Base-by-base conservation (phyloP, 345 rosid species). In the Raphanus raphanistrum region DNA sequence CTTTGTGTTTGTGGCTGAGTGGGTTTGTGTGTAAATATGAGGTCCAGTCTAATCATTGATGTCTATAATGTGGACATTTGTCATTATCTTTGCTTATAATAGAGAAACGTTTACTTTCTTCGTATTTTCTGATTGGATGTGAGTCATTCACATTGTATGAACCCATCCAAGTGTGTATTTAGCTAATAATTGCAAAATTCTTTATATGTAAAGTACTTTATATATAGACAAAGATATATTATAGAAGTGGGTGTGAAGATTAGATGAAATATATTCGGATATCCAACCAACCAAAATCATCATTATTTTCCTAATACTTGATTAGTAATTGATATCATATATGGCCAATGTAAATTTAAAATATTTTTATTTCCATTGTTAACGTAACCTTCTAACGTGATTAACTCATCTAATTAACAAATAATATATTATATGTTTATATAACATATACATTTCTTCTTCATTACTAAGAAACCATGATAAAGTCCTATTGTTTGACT, bases 231-330 rank as follows among this genome's bases (percentile, higher is more conserved):
- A 48, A 13, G 55, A 13, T 48, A 48, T 48, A 45, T 45, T 48
- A 13, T 5, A 6, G 57, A 50, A 50, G 9, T 50, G 57, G 57
- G 0, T 52, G 58, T 52, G 10, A 16, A 52, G 58, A 5, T 52
- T 52, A 15, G 25, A 52, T 52, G 65, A 70, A 16, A 28, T 69
- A 4, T 76, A 68, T 54, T 63, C 0, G 48, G 45, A 52, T 48
- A 38, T 70, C 80, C 71, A 70, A 70, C 48, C 48, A 77, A 70
- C 71, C 27, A 77, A 52, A 29, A 28, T 7, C 67, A 55, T 55
- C 29, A 54, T 15, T 50, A 17, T 8, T 74, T 17, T 45, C 45
- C 52, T 62, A 28, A 28, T 3, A 11, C 35, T 25, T 48, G 17
- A 3, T 60, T 16, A 4, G 1, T 57, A 57, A 57, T 57, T 9